phyloP scores from a whole-genome alignment of 345 rosid genomes.

The Citrus medica region DNA sequence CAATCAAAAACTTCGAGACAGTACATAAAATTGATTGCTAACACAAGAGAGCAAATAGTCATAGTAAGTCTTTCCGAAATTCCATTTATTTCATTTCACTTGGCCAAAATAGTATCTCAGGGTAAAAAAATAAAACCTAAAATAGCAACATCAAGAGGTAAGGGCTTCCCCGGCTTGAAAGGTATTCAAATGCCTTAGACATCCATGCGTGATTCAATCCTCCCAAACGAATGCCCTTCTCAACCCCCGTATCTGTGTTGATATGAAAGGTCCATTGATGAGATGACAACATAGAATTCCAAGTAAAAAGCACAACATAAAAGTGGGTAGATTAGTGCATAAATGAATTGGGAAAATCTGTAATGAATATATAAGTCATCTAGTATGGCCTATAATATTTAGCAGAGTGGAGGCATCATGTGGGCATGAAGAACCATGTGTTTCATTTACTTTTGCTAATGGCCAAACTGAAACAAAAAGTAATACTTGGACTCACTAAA shows the following conservation, averaged over 20 bases:
- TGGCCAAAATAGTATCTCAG: too few relatives aligned
- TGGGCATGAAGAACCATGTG: not conserved
- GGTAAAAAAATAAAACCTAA: not conserved
- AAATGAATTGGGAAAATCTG: not conserved
- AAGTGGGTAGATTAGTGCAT: not conserved
- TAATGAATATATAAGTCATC: not conserved
- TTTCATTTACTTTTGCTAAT: not conserved
- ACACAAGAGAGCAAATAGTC: not conserved
- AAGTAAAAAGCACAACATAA: not conserved
- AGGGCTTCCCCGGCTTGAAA: slow-evolving; percentile 26
- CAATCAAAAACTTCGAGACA: not conserved
- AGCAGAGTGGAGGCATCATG: not conserved
- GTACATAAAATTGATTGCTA: not conserved
- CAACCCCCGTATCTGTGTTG: slow-evolving; percentile 59
- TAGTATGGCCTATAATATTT: too few relatives aligned
- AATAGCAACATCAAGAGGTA: slow-evolving; percentile 37
- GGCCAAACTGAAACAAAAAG: not conserved
- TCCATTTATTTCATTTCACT: slow-evolving; percentile 25
- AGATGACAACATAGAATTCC: not conserved
- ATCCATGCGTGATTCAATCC: slow-evolving; percentile 58
- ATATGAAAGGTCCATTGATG: not conserved
- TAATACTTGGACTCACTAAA: not conserved
- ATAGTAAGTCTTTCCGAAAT: not conserved
- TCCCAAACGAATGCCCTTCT: slow-evolving; percentile 60
- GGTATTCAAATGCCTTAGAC: slow-evolving; percentile 42